Evolutionary conservation across 495 filamentous ascomycete genomes (phyloP), one percentile per base, ranked within the genome.

Genomic region (Talaromyces trachyspermus): DNA sequence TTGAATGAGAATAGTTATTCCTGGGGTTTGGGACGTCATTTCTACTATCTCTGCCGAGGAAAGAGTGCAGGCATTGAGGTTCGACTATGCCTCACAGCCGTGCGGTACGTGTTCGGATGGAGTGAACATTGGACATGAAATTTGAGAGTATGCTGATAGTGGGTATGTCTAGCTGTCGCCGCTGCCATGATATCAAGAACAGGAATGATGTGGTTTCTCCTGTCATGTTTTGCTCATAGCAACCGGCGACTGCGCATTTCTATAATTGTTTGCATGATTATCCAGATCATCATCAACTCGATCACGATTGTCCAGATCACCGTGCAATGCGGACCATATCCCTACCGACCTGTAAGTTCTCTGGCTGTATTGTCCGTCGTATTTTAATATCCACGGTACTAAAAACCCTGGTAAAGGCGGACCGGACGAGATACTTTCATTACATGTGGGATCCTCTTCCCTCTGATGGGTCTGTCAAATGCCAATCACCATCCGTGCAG

Each of bases 161-260:
- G 71, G 73, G 60, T 75, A 20, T 57, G 1, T 74, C 40, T 75
- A 81, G 68, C 65, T 66, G 25, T 79, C 63, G 3, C 67, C 71
- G 48, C 72, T 68, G 51, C 73, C 12, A 66, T 68, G 63, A 33
- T 68, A 17, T 68, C 65, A 11, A 54, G 65, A 2, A 57, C 63
- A 5, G 65, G 65, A 22, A 66, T 68, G 65, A 66, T 63, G 53
- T 68, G 63, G 59, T 66, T 65, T 40, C 51, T 68, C 0, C 49
- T 65, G 37, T 66, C 54, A 1, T 68, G 63, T 22, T 68, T 68
- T 23, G 54, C 55, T 2, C 55, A 57, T 7, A 64, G 59, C 15
- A 58, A 66, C 36, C 51, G 52, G 24, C 57, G 55, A 18, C 49
- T 68, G 18, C 55, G 62, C 3, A 33, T 54, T 2, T 53, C 53